Conservation (phyloP, 441 rosid genomes). For the Populus hybrid region DNA sequence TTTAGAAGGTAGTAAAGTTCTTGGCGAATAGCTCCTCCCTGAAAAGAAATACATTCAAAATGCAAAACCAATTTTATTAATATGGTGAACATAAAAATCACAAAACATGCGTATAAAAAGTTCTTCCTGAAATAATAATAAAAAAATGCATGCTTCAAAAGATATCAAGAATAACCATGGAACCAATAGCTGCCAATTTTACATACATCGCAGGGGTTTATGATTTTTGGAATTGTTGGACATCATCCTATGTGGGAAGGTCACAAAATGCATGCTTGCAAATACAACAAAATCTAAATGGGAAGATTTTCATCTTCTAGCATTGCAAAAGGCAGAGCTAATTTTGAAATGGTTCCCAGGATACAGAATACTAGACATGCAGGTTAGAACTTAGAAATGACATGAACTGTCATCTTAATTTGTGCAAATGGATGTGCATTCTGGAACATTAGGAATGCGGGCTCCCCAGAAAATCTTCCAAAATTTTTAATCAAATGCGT, state of each 20-base stretch:
- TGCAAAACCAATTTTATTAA: background rate
- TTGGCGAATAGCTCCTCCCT: conserved; percentile 25
- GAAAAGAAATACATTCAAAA: background rate
- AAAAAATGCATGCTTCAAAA: background rate
- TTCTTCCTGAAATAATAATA: background rate
- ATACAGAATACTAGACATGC: background rate
- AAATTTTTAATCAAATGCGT: too few relatives aligned
- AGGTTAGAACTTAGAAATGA: background rate
- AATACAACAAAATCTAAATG: background rate
- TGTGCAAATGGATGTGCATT: background rate
- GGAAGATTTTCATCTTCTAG: background rate
- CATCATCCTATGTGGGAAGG: background rate
- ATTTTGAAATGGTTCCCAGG: background rate
- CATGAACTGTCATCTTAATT: background rate
- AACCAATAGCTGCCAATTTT: background rate
- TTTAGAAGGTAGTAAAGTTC: conserved; percentile 24
- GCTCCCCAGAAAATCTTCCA: background rate
- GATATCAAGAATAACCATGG: background rate
- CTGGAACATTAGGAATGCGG: background rate
- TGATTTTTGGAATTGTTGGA: background rate
- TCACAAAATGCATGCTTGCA: background rate
- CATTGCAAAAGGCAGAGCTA: background rate
- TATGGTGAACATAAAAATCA: background rate
- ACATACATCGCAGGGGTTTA: background rate
- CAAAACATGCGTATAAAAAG: background rate